Base-by-base conservation (phyloP, 495 filamentous ascomycete species). In the Neurospora sublineolata region DNA sequence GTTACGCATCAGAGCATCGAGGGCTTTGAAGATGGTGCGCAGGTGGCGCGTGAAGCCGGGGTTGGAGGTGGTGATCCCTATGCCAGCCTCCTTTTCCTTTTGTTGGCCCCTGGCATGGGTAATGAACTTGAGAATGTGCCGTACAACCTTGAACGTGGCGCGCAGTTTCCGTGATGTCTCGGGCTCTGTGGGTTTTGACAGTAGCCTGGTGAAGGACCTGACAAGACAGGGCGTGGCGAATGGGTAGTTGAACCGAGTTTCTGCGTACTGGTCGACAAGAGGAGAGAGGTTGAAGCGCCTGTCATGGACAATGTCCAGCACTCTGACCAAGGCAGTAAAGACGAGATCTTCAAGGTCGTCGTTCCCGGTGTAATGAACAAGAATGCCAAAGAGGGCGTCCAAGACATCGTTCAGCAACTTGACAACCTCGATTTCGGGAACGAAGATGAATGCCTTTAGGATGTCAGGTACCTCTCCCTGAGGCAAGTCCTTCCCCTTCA, bases 361-460 rank as follows among this genome's bases (percentile, higher is more conserved):
- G 70, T 93, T 92, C 4, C 93, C 93, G 12, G 93, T 87, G 77
- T 97, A 89, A 74, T 96, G 93, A 12, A 95, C 90, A 37, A 98
- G 80, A 41, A 98, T 94, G 10, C 92, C 89, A 76, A 99, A 99
- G 14, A 98, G 86, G 10, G 93, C 89, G 78, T 97, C 93, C 75
- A 99, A 90, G 16, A 99, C 94, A 76, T 97, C 91, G 72, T 87
- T 89, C 10, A 97, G 83, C 68, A 97, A 86, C 81, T 97, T 99
- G 72, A 98, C 95, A 36, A 98, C 92, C 81, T 99, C 95, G 68
- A 97, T 97, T 78, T 99, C 95, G 0, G 95, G 90, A 11, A 99
- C 95, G 76, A 98, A 99, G 10, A 92, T 88, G 42, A 98, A 86
- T 72, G 92, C 88, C 78, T 92, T 90, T 39, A 99, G 81, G 7